Base-by-base conservation (phyloP, 2,329 filamentous ascomycete genomes). In the Colletotrichum kahawae region DNA sequence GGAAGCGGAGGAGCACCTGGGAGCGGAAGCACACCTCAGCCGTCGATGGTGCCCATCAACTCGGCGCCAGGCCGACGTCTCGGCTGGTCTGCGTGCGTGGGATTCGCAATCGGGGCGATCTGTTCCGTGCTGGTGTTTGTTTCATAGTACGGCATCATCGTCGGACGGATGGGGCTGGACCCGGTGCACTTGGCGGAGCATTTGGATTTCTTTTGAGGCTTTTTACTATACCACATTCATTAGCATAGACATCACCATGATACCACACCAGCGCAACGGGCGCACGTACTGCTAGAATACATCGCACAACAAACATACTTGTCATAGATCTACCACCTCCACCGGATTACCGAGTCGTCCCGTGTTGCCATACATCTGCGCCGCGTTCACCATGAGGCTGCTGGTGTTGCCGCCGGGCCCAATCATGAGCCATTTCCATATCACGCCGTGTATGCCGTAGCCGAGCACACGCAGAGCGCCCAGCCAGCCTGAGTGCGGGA, bases 351-450 rank as follows among this genome's bases (percentile, higher is more conserved):
- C 86, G 54, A 89, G 80, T 76, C 83, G 87, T 4, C 88, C 89
- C 2, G 89, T 87, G 74, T 88, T 88, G 13, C 88, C 87, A 77
- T 89, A 83, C 85, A 90, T 90, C 78, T 91, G 89, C 2, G 86
- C 87, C 2, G 90, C 90, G 78, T 92, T 92, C 34, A 92, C 86
- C 85, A 92, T 86, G 31, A 91, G 76, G 10, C 86, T 85, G 18
- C 89, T 88, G 43, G 86, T 83, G 73, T 88, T 88, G 8, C 84
- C 85, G 10, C 87, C 88, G 1, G 88, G 87, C 0, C 89, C 90
- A 0, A 86, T 84, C 89, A 90, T 90, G 38, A 90, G 79, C 86
- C 88, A 90, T 78, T 90, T 90, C 88, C 89, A 91, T 7, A 90
- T 78, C 14, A 91, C 82, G 48, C 84, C 86, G 54, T 85, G 84